These are phyloP conservation scores for Aegilops speltoides DNA, from an alignment of 176 grass and related monocot genomes.

Conservation along the genomic window DNA sequence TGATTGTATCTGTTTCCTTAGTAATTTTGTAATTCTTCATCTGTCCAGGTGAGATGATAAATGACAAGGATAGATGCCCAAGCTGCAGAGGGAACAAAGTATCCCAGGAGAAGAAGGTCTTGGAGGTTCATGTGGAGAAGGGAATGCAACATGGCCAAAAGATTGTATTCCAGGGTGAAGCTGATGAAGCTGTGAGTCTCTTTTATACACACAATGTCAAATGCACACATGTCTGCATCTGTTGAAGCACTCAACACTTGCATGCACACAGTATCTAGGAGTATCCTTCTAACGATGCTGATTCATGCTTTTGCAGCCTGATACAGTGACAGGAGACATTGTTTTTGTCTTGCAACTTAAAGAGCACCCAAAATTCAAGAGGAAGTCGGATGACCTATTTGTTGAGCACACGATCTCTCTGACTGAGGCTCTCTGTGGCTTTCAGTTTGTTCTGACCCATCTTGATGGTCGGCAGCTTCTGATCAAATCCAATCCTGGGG, in stretches of 20 bases:
- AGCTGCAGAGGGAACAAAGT: constrained; percentile 79
- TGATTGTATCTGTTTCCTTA: constrained; percentile 4
- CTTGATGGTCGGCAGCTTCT: constrained; percentile 84
- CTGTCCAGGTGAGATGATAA: constrained; percentile 84
- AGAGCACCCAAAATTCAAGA: constrained; percentile 92
- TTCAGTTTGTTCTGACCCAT: constrained; percentile 91
- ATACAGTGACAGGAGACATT: constrained; percentile 88
- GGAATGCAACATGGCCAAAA: constrained; percentile 97
- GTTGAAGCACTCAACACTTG: neutral
- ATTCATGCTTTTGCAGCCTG: constrained; percentile 56
- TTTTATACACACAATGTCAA: neutral
- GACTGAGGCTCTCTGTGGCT: constrained; percentile 86
- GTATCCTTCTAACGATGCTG: neutral
- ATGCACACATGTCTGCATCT: neutral
- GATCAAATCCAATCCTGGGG: constrained; percentile 87
- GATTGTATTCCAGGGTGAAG: constrained; percentile 94
- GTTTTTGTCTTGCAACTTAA: constrained; percentile 92
- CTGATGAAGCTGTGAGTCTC: constrained; percentile 91
- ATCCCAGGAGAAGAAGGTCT: constrained; percentile 76
- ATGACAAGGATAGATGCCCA: constrained; percentile 81
- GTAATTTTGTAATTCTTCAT: constrained; percentile 23
- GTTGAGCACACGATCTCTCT: constrained; percentile 78
- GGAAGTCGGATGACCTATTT: constrained; percentile 75
- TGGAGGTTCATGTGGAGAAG: constrained; percentile 95
- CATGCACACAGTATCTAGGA: neutral